Base-by-base conservation (phyloP, 768 basidiomycete species). In the Mrakia blollopis region DNA sequence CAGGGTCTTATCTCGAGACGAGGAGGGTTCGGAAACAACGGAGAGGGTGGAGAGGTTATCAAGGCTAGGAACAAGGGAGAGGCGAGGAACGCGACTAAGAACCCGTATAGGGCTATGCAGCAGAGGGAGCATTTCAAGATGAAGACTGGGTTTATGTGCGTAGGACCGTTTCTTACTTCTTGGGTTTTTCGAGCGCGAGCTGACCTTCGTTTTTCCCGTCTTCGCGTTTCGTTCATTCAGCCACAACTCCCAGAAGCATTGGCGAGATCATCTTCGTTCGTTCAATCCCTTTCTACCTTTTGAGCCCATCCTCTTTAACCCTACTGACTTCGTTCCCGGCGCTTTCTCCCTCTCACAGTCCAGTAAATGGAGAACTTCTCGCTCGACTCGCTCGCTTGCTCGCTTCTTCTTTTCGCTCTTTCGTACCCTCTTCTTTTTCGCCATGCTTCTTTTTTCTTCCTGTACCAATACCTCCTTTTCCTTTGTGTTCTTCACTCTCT, bases 51-150 rank as follows among this genome's bases (percentile, higher is more conserved):
- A 11, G 88, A 93, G 44, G 91, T 94, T 14, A 88, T 98, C 78
- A 92, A 91, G 83, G 96, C 94, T 30, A 87, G 93, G 72, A 98
- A 98, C 85, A 87, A 87, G n/a, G 97, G 97, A 2, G 96, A 98
- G 85, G 97, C 97, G 21, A 88, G 88, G 79, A 91, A 98, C 83
- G 96, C 96, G 30, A 93, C 91, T 21, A 87, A 92, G 65, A 92
- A 95, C 83, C 88, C 92, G 81, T 92, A 91, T 85, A 87, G 91
- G 79, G 95, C 97, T 82, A 89, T 91, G 82, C 88, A 86, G 80
- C 86, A 89, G 71, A 87, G 88, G 78, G 91, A 96, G 81, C 88
- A 91, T 50, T 94, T 93, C 87, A 93, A 90, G 85, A 93, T 93
- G 9, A 72, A 61, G 50, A 72, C 72, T 32, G 72, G 72, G 11